Evolutionary conservation across 2,329 filamentous ascomycete genomes (phyloP).

Genomic region (Stachybotrys chartarum): DNA sequence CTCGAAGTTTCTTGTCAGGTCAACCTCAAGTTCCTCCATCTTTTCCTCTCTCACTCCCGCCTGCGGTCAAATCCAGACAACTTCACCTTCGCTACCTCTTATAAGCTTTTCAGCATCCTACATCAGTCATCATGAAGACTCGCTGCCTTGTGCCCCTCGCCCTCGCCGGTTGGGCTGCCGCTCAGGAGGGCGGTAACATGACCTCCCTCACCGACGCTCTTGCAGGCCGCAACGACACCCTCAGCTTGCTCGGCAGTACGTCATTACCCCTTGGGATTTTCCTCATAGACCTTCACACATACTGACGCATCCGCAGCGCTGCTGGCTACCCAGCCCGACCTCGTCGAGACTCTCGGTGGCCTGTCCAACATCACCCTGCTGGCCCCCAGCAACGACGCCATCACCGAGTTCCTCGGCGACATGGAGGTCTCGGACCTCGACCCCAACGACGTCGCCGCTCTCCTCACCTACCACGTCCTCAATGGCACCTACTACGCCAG

Average conservation of each 20-base stretch:
- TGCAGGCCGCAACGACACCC: not conserved
- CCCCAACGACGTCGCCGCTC: constrained; percentile 27
- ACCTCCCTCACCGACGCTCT: not conserved
- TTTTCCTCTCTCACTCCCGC: too few species aligned
- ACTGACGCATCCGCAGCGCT: not conserved
- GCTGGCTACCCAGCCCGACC: not conserved
- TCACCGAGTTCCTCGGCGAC: not conserved
- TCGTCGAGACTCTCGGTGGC: not conserved
- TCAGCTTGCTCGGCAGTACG: not conserved
- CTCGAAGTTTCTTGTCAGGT: not conserved
- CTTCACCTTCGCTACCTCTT: too few species aligned
- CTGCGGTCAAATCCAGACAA: too few species aligned
- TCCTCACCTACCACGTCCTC: constrained; percentile 54
- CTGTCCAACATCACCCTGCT: not conserved
- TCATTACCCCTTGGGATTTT: not conserved
- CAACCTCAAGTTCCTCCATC: not conserved
- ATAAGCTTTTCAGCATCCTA: too few species aligned
- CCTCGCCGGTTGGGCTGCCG: not conserved
- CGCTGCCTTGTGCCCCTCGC: not conserved
- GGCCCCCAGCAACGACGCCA: not conserved
- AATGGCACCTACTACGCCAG: constrained; percentile 32
- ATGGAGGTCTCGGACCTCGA: constrained; percentile 20
- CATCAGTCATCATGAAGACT: not conserved
- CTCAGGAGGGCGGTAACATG: not conserved
- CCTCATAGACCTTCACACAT: not conserved